These are phyloP conservation scores for Melianthus villosus DNA, from an alignment of 441 rosid genomes.

Conservation along the genomic window DNA sequence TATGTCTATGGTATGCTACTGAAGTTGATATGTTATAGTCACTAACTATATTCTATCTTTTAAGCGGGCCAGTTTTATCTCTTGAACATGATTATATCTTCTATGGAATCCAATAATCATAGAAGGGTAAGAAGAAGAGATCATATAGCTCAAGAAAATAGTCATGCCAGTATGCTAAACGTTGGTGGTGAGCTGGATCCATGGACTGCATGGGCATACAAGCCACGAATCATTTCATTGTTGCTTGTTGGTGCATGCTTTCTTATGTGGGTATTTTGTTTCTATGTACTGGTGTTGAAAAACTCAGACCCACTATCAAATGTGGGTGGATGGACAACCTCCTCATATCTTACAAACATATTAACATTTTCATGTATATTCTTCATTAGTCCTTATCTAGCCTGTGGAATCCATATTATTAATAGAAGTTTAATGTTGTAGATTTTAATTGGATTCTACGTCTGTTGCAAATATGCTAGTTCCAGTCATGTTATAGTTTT, in stretches of 20 bases:
- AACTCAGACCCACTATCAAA: not conserved
- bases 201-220: conserved; percentile 99
- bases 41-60: not conserved
- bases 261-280: conserved; percentile 77
- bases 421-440: no score
- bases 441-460: no score
- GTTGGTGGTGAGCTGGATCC: conserved; percentile 67
- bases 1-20: no score
- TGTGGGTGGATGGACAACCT: not conserved
- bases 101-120: conserved; percentile 52
- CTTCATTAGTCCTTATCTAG: no score
- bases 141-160: conserved; percentile 35
- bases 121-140: conserved; percentile 36
- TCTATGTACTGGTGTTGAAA: conserved; percentile 3
- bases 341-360: no score
- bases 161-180: conserved; percentile 16
- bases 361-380: no score
- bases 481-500: no score
- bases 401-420: no score
- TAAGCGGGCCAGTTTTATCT: conserved; percentile 15
- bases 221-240: conserved; percentile 85
- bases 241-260: conserved; percentile 88
- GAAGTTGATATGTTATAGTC: no score
- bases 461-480: no score
- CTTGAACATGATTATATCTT: conserved; percentile 10